Evolutionary conservation across 2,329 filamentous ascomycete genomes (phyloP), one percentile per base, ranked within the genome.

Genomic region (Monilinia polystroma): DNA sequence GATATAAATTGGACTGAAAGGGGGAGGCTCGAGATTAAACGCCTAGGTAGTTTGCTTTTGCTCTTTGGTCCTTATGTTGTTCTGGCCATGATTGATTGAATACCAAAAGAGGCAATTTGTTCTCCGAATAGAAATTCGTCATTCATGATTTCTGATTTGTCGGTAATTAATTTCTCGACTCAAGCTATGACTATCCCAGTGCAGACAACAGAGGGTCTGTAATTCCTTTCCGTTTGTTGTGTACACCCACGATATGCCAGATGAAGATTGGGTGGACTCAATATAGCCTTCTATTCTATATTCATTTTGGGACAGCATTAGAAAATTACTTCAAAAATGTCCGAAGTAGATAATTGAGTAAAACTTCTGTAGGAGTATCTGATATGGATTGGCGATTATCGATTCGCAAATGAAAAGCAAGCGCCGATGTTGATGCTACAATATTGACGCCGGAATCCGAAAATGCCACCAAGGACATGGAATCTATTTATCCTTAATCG

Each of bases 351-450:
- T 32, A 6, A 35, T 2, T 23, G 18, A 23, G 43, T 59, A 18
- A 20, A 49, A 23, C 26, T 4, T 8, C 14, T n/a, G 26, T 32
- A 14, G 7, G 3, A 26, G 26, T 35, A 1, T 18, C 23, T 35
- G 45, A 32, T 60, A 51, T n/a, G 12, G 45, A 60, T n/a, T 60
- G 14, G 12, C 29, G 58, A 60, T 18, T 29, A 45, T 45, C 10
- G 56, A 58, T 57, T 45, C 38, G 14, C 4, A 18, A 18, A 47
- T 35, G 20, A 6, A 26, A 49, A 59, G 41, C 26, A 49, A 49
- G 57, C 43, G 57, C 57, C 43, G 41, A 32, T 23, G 8, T 47
- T 10, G 7, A 35, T 43, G 16, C 41, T 16, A 10, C 16, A 49
- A 18, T 7, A 47, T 58, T 58, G n/a, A 45, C 57, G 57, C 45